phyloP scores from a whole-genome alignment of 2,329 filamentous ascomycete species.

The Penicillium expansum region DNA sequence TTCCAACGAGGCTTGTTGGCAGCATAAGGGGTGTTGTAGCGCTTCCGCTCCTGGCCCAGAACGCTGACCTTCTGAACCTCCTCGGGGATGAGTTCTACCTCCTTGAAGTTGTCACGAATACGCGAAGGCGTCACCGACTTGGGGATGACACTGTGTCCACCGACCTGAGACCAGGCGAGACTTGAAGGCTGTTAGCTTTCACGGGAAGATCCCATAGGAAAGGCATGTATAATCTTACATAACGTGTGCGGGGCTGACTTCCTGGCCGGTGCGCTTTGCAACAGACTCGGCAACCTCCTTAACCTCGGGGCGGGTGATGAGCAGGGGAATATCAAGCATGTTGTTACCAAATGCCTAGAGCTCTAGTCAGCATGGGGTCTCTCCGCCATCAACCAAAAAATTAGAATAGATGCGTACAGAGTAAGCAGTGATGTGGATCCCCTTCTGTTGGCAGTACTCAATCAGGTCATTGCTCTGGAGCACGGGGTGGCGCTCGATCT shows the following conservation, averaged over 20 bases:
- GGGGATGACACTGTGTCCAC: constrained; percentile 42
- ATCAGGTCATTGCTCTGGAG: constrained; percentile 61
- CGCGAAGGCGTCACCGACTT: constrained; percentile 45
- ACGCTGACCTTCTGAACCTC: constrained; percentile 37
- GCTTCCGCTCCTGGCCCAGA: constrained; percentile 34
- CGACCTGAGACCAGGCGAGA: constrained; percentile 42
- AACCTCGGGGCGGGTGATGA: constrained; percentile 61
- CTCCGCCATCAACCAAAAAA: not conserved
- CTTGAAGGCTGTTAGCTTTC: constrained; percentile 14
- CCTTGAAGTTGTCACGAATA: constrained; percentile 45
- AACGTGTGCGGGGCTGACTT: constrained; percentile 38
- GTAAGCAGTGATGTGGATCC: constrained; percentile 63
- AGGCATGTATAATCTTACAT: constrained; percentile 23
- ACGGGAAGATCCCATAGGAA: not conserved
- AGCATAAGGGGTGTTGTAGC: constrained; percentile 38
- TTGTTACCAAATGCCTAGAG: constrained; percentile 56
- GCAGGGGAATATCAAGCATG: constrained; percentile 59
- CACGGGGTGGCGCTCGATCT: constrained; percentile 68
- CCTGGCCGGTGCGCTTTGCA: constrained; percentile 33
- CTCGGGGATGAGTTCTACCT: constrained; percentile 39
- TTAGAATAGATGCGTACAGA: constrained; percentile 42
- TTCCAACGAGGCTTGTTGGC: constrained; percentile 54
- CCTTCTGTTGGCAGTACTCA: constrained; percentile 56
- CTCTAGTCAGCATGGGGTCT: not conserved
- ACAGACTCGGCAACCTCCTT: constrained; percentile 63